These are phyloP conservation scores for Hura crepitans DNA, from an alignment of 441 rosid genomes.

Conservation along the genomic window DNA sequence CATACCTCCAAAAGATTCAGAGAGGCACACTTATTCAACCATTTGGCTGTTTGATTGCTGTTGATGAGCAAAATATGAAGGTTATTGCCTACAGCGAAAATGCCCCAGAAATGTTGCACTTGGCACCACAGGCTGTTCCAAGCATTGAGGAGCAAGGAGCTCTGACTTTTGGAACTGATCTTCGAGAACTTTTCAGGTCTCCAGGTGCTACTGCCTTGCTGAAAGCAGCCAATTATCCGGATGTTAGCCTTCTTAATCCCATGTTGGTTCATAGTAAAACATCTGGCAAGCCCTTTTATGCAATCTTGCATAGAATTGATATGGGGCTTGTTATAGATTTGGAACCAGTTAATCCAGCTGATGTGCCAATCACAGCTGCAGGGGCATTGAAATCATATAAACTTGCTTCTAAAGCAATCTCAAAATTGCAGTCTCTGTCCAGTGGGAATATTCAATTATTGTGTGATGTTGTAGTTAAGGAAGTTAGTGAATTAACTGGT, in stretches of 20 bases:
- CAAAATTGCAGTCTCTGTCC: conserved; percentile 74
- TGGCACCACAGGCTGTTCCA: conserved; percentile 58
- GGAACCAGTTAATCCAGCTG: conserved; percentile 62
- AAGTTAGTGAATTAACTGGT: conserved; percentile 70
- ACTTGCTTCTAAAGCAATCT: conserved; percentile 65
- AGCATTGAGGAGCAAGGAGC: conserved; percentile 58
- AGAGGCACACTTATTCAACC: conserved; percentile 75
- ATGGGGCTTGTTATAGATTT: conserved; percentile 73
- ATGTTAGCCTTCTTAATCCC: conserved; percentile 64
- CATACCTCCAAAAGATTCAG: conserved; percentile 75
- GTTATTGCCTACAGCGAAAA: conserved; percentile 65
- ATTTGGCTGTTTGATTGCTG: conserved; percentile 68
- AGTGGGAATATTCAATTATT: conserved; percentile 68
- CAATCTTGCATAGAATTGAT: conserved; percentile 71
- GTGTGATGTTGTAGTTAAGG: conserved; percentile 82
- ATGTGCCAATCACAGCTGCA: conserved; percentile 60
- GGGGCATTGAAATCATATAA: conserved; percentile 85
- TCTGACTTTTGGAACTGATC: too few relatives aligned
- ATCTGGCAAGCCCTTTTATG: conserved; percentile 59
- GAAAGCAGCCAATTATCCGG: conserved; percentile 56
- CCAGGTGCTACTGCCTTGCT: too few relatives aligned
- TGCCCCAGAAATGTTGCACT: conserved; percentile 47
- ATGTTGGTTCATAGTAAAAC: conserved; percentile 55
- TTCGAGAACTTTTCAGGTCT: too few relatives aligned
- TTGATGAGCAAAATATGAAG: conserved; percentile 54